phyloP scores from a whole-genome alignment of 164 flowering plant genomes.

The Magnolia sinica region DNA sequence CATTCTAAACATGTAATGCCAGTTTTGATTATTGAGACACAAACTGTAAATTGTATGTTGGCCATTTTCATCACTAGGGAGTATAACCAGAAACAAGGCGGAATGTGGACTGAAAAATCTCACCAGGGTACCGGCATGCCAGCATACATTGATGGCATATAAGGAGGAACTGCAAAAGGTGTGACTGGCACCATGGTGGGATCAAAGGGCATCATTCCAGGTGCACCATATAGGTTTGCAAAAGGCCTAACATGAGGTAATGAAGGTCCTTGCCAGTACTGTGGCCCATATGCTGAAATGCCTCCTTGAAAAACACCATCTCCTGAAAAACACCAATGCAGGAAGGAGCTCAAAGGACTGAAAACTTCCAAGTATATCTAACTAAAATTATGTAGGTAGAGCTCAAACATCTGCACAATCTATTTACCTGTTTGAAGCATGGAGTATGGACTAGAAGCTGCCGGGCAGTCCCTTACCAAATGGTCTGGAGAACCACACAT shows the following conservation, averaged over 20 bases:
- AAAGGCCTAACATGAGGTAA: constrained; percentile 39
- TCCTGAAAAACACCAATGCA: constrained; percentile 22
- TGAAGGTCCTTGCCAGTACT: constrained; percentile 50
- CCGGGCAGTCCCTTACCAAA: constrained; percentile 68
- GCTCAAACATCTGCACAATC: neutral
- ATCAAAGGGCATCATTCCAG: constrained; percentile 50
- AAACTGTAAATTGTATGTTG: neutral
- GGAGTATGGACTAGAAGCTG: constrained; percentile 35
- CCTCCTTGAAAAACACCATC: constrained; percentile 32
- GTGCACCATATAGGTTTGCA: constrained; percentile 39
- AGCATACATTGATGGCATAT: constrained; percentile 41
- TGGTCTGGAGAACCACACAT: constrained; percentile 79
- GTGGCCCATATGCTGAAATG: constrained; percentile 36
- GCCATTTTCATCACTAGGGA: neutral
- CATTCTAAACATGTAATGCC: neutral
- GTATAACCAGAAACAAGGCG: neutral
- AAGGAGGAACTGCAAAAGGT: constrained; percentile 42
- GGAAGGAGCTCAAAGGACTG: neutral
- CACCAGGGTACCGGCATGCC: constrained; percentile 47
- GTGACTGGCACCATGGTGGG: constrained; percentile 39
- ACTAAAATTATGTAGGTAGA: neutral
- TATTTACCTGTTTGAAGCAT: constrained; percentile 46
- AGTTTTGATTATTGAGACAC: too few relatives aligned
- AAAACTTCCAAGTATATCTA: neutral
- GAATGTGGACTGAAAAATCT: constrained; percentile 7